Base-by-base conservation (phyloP, 2,329 filamentous ascomycete genomes). In the Monilinia vaccinii-corymbosi region DNA sequence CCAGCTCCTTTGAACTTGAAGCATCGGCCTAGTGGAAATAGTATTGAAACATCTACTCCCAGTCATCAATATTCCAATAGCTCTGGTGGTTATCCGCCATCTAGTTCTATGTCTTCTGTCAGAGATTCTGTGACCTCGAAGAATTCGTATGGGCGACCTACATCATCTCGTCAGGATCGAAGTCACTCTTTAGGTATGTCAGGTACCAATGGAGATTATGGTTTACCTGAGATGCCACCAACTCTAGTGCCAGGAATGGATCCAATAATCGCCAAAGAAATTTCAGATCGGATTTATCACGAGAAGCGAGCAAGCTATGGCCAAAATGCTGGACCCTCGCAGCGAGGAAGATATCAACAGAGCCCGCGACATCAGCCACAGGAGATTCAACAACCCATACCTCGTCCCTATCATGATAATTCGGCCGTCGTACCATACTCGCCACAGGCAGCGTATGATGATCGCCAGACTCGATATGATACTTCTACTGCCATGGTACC, bases 211-310 rank as follows among this genome's bases (percentile, higher is more conserved):
- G 60, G 28, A 34, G 61, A 42, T 45, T 79, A 81, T 67, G 73
- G 70, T 4, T 64, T 79, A 23, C 77, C 79, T 1, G 69, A 76
- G 4, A 74, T 85, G 2, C 84, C 84, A 5, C 70, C 81, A 1
- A 81, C 82, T 4, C 73, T 87, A 25, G 78, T 86, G 9, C 80
- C 83, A n/a, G 83, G 83, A 4, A 75, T 84, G 31, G 83, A 86
- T 62, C 80, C 81, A 4, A 71, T 69, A 21, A 72, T 84, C 40
- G 77, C 81, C 1, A 77, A 79, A 58, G 81, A 86, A 65, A 75
- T 84, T n/a, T 75, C 79, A 1, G 80, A 83, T 3, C 76, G 79
- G n/a, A 78, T 82, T 52, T 78, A 82, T 49, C 77, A 82, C 50
- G 82, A 84, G 25, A 77, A 78, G 57, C 77, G 76, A 75, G 77